A percentile compares a stretch with the other conserved stretches of the same genome.
Conservation (phyloP, 257 asterid species). For the Petunia axillaris region DNA sequence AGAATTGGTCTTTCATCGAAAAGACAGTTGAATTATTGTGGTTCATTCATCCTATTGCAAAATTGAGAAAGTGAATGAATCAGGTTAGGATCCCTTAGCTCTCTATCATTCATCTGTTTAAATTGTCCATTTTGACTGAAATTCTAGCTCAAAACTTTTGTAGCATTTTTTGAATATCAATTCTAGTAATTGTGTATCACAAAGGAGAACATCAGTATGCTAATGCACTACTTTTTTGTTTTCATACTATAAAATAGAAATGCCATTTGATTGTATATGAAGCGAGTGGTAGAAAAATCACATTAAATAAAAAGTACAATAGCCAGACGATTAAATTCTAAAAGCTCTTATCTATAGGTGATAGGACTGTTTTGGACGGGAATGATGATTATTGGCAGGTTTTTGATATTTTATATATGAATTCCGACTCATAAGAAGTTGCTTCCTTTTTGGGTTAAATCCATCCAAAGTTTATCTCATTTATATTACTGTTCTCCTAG, state of each 20-base stretch:
- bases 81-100: background rate
- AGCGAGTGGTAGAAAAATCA: too few species aligned
- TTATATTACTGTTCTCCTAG: too few species aligned
- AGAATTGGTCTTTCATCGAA: background rate
- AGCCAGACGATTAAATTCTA: too few species aligned
- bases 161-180: background rate
- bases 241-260: slow-evolving; percentile 5
- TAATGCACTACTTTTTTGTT: background rate
- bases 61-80: background rate
- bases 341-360: too few species aligned
- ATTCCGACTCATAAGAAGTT: too few species aligned
- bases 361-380: too few species aligned
- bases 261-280: background rate
- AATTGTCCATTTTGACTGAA: slow-evolving; percentile 1
- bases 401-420: too few species aligned
- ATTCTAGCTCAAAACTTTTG: background rate
- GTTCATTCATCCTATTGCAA: background rate
- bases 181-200: too few species aligned
- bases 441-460: too few species aligned
- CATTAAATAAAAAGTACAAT: too few species aligned
- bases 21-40: background rate
- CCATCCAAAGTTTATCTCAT: too few species aligned
- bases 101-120: background rate
- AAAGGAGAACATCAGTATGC: background rate
- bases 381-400: too few species aligned